Conservation (phyloP, 2,329 filamentous ascomycete species). For the Pseudopithomyces chartarum region DNA sequence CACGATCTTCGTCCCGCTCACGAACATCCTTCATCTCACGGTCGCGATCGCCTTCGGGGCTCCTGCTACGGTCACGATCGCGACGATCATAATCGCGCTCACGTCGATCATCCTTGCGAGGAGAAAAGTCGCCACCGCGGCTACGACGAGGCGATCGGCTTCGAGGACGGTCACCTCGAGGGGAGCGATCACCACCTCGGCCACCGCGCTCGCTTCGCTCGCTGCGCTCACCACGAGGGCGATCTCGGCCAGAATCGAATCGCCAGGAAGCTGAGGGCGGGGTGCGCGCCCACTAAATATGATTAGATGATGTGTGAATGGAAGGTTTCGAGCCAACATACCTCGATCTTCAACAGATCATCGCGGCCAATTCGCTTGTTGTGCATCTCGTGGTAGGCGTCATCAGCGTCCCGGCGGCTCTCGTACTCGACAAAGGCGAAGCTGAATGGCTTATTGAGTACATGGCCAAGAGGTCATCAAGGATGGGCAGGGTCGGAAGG, state of each 20-base stretch:
- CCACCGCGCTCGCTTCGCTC: constrained; percentile 70
- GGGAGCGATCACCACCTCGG: constrained; percentile 60
- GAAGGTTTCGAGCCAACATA: constrained; percentile 51
- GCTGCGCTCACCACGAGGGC: constrained; percentile 59
- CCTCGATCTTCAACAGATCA: constrained; percentile 97
- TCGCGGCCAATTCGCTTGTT: constrained; percentile 98
- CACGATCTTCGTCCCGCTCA: constrained; percentile 54
- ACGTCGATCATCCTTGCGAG: constrained; percentile 75
- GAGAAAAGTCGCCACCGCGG: constrained; percentile 71
- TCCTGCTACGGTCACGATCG: constrained; percentile 55
- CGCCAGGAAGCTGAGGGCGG: constrained; percentile 98
- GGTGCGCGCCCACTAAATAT: constrained; percentile 89
- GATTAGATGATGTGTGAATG: constrained; percentile 19
- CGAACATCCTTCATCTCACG: constrained; percentile 37
- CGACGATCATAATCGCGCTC: constrained; percentile 73
- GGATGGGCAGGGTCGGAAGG: neutral
- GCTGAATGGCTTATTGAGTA: constrained; percentile 50
- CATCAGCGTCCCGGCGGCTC: constrained; percentile 95
- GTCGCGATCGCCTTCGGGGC: constrained; percentile 56
- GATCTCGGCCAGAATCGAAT: constrained; percentile 77
- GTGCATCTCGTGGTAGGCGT: constrained; percentile 99
- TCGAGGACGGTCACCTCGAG: constrained; percentile 44
- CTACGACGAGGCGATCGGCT: constrained; percentile 59
- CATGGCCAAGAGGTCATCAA: neutral
- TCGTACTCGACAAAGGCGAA: constrained; percentile 99